Conservation (phyloP, 2,329 filamentous ascomycete species). For the Hypoxylon sp. region DNA sequence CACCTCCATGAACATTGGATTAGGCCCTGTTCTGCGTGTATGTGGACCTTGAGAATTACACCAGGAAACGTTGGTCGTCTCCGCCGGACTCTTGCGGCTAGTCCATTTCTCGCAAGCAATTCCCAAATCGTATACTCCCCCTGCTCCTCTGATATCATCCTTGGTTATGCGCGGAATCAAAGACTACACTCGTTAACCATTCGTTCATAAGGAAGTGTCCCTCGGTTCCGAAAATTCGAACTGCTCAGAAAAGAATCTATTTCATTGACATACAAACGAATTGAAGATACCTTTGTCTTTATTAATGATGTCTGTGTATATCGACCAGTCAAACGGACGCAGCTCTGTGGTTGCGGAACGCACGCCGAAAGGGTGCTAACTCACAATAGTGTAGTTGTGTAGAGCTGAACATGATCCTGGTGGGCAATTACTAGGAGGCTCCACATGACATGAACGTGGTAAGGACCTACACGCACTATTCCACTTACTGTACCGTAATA, state of each 20-base stretch:
- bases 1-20: conserved; percentile 19
- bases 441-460: neutral
- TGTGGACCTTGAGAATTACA: conserved; percentile 1
- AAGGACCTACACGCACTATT: too few species aligned
- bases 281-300: neutral
- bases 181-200: neutral
- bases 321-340: neutral
- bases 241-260: neutral
- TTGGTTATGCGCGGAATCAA: conserved; percentile 16
- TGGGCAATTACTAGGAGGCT: neutral
- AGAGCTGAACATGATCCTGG: conserved; percentile 2
- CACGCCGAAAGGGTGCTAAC: conserved; percentile 14
- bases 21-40: conserved; percentile 13
- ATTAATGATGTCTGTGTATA: neutral
- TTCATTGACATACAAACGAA: neutral
- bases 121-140: conserved; percentile 35
- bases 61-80: conserved; percentile 28
- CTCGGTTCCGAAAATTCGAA: neutral
- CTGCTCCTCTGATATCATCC: conserved; percentile 34
- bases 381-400: too few species aligned
- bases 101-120: conserved; percentile 40
- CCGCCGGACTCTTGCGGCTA: conserved; percentile 30
- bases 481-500: neutral
- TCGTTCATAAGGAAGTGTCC: neutral
- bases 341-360: conserved; percentile 22